Percentiles rank a stretch among this genome's conserved stretches.
These are phyloP conservation scores for Dryadomyces quercivorus DNA, from an alignment of 2,329 filamentous ascomycete genomes.

Conservation along the genomic window DNA sequence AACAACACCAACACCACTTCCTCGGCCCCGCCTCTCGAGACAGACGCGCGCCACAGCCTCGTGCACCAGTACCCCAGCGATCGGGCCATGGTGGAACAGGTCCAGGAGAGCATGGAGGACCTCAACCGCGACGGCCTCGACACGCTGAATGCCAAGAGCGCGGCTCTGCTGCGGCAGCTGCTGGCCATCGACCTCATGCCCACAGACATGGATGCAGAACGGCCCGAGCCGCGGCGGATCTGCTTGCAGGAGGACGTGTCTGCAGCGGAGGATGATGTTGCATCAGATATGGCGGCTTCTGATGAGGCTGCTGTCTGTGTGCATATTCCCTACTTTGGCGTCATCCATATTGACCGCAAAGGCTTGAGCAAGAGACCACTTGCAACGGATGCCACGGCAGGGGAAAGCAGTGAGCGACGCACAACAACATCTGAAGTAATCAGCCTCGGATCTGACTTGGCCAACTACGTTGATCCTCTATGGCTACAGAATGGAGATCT, in stretches of 20 bases:
- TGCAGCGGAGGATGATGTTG: too few relatives aligned
- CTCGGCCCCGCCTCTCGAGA: conserved; percentile 8
- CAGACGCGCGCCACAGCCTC: conserved; percentile 11
- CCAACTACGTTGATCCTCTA: neutral
- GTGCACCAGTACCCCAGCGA: conserved; percentile 27
- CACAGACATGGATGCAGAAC: neutral
- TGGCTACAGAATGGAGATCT: neutral
- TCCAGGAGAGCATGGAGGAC: conserved; percentile 19
- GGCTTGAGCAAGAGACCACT: neutral
- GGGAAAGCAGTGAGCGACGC: too few relatives aligned
- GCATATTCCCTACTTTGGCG: conserved; percentile 29
- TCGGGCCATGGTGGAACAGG: conserved; percentile 26
- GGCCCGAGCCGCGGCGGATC: neutral
- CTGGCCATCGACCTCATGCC: conserved; percentile 26
- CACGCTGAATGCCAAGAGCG: conserved; percentile 17
- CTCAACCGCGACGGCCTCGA: conserved; percentile 14
- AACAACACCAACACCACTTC: too few relatives aligned
- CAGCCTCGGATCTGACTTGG: neutral
- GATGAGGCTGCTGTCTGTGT: conserved; percentile 14
- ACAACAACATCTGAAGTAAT: neutral
- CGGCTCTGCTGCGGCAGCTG: conserved; percentile 21
- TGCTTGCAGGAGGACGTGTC: neutral
- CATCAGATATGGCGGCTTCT: too few relatives aligned
- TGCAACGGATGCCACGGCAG: too few relatives aligned
- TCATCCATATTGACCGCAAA: conserved; percentile 19